Conservation (phyloP, 140 eudicot species). For the Erigeron philadelphicus region DNA sequence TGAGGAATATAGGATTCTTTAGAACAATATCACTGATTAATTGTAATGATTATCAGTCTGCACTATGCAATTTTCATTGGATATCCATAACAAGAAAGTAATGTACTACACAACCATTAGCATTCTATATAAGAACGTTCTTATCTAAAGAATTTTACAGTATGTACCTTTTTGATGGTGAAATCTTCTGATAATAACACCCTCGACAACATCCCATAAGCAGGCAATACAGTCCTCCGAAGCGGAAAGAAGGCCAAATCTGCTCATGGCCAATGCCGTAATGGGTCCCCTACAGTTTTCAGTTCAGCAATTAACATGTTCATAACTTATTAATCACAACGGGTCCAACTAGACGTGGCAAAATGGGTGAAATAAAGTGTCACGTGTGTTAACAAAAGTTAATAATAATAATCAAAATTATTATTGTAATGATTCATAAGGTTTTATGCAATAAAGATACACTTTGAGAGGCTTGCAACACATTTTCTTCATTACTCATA, state of each 20-base stretch:
- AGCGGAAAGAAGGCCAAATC: conserved; percentile 43
- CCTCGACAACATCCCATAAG: conserved; percentile 41
- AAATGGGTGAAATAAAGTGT: too few species aligned
- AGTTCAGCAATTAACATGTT: conserved; percentile 7
- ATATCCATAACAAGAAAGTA: too few species aligned
- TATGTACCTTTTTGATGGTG: conserved; percentile 43
- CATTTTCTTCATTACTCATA: background rate
- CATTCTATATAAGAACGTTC: too few species aligned
- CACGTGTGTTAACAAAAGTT: background rate
- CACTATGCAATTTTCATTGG: too few species aligned
- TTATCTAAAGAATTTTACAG: too few species aligned
- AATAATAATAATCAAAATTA: background rate
- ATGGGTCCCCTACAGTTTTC: conserved; percentile 32
- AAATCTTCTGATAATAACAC: conserved; percentile 39
- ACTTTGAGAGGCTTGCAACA: background rate
- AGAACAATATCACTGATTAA: too few species aligned
- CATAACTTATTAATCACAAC: background rate
- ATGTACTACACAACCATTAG: too few species aligned
- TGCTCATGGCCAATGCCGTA: conserved; percentile 38
- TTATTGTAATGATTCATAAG: background rate
- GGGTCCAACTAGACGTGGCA: background rate
- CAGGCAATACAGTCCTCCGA: conserved; percentile 49
- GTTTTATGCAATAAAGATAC: background rate
- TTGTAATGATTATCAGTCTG: too few species aligned
- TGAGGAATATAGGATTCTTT: too few species aligned